A percentile compares a stretch with the other conserved stretches of the same genome.
phyloP scores from a whole-genome alignment of 2,329 filamentous ascomycete species.

The Blastomyces gilchristii region DNA sequence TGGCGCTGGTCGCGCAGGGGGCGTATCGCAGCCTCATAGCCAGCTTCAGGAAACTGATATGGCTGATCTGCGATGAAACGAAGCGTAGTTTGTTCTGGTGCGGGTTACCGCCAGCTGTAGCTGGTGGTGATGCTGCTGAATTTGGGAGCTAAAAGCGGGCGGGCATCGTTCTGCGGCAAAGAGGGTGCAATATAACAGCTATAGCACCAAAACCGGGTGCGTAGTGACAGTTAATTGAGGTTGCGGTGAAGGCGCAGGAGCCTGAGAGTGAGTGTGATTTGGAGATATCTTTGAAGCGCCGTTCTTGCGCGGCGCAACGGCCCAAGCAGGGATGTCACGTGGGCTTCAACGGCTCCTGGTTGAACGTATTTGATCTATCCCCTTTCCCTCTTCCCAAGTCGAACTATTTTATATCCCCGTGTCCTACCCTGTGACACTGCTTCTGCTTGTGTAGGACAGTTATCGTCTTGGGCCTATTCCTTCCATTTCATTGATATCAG shows the following conservation, averaged over 20 bases:
- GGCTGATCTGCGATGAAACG: constrained; percentile 1
- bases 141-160: not conserved
- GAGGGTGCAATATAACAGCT: not conserved
- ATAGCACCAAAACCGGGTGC: not conserved
- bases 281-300: not conserved
- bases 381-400: not conserved
- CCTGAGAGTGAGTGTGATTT: not conserved
- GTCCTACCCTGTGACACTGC: not conserved
- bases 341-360: not conserved
- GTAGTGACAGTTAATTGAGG: not conserved
- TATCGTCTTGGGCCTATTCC: not conserved
- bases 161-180: not conserved
- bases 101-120: not conserved
- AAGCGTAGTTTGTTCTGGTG: not conserved
- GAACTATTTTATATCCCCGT: not conserved
- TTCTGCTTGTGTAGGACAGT: not conserved
- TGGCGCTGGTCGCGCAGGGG: constrained; percentile 30
- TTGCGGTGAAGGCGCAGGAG: not conserved
- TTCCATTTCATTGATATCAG: not conserved
- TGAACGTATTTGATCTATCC: too few relatives aligned
- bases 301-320: not conserved
- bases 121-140: not conserved
- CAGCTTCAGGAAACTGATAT: constrained; percentile 13
- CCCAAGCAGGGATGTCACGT: not conserved
- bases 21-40: constrained; percentile 32